Base-by-base conservation (phyloP, 2,329 filamentous ascomycete species). In the Fusarium transvaalense region DNA sequence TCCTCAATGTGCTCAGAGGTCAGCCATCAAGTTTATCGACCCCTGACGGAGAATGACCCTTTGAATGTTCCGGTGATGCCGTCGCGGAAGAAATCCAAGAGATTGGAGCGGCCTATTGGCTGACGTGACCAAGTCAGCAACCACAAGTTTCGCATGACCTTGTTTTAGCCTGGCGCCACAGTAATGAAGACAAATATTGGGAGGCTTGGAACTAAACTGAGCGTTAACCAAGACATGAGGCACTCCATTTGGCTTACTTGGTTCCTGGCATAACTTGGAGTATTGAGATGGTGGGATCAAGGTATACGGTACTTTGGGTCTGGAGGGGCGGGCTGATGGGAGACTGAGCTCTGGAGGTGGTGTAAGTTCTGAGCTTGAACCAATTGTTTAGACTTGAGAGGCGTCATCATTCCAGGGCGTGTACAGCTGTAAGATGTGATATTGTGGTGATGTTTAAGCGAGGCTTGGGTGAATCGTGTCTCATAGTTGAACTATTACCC, bases 111-210 rank as follows among this genome's bases (percentile, higher is more conserved):
- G n/a, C 29, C 31, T 35, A 47, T 61, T 68, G 58, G 67, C 37
- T 70, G 66, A 64, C 63, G 60, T 68, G 67, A 68, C 64, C 63
- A 61, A 56, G 54, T 70, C 67, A 70, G 63, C 58, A 38, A 57
- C 52, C 43, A 27, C 45, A 31, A 47, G 56, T 53, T 45, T 65
- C 61, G 55, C 56, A 61, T 66, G 61, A 65, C 61, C 48, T 54
- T 43, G 42, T 34, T 50, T 64, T 63, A 64, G 58, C 21, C 31
- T 50, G 47, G 46, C 43, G 32, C 53, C 43, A 52, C 32, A 37
- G 39, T 38, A 51, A 45, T 43, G 25, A 55, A 60, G 61, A 53
- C 17, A 14, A 31, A 34, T 42, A 31, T 47, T 32, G 38, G 29
- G 42, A 43, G 51, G 61, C 53, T 60, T 64, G 31, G 47, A 31